These are phyloP conservation scores for Cinnamomum micranthum DNA, from an alignment of 164 flowering plant species.

Conservation along the genomic window DNA sequence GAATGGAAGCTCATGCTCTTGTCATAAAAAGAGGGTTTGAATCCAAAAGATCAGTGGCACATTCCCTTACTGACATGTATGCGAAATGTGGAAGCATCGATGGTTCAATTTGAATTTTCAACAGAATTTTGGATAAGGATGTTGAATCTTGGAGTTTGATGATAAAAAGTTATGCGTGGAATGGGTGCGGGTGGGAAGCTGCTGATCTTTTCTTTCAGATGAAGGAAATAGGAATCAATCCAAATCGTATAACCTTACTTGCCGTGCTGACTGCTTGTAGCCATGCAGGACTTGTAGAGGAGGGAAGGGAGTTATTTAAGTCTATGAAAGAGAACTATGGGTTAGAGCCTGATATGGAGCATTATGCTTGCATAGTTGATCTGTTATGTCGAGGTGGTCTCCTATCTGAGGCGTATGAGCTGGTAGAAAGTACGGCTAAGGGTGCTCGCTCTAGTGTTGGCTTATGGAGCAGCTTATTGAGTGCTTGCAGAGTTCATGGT, in stretches of 20 bases:
- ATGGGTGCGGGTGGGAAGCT: slow-evolving; percentile 13
- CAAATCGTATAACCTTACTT: slow-evolving; percentile 13
- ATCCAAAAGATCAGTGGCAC: slow-evolving; percentile 2
- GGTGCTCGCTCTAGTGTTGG: not conserved
- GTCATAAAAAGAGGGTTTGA: slow-evolving; percentile 9
- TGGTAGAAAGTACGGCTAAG: not conserved
- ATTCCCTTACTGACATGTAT: slow-evolving; percentile 26
- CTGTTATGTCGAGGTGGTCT: slow-evolving; percentile 16
- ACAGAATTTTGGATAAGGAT: slow-evolving; percentile 12
- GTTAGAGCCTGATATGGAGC: slow-evolving; percentile 7
- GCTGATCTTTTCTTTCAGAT: slow-evolving; percentile 9
- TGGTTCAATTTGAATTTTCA: slow-evolving; percentile 6
- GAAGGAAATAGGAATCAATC: slow-evolving; percentile 8
- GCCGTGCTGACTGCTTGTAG: slow-evolving; percentile 16
- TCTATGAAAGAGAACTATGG: slow-evolving; percentile 14
- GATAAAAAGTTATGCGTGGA: slow-evolving; percentile 14
- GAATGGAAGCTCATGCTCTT: slow-evolving; percentile 14
- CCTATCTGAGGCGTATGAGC: slow-evolving; percentile 7
- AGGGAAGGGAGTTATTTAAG: slow-evolving; percentile 10
- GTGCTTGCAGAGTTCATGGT: slow-evolving; percentile 17
- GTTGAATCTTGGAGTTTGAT: slow-evolving; percentile 17
- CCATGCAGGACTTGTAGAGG: slow-evolving; percentile 12
- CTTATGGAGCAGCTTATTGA: slow-evolving; percentile 15
- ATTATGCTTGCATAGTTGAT: slow-evolving; percentile 15
- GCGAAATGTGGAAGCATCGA: slow-evolving; percentile 24